These are phyloP conservation scores for Populus trichocarpa DNA, from an alignment of 441 rosid genomes.

Conservation along the genomic window DNA sequence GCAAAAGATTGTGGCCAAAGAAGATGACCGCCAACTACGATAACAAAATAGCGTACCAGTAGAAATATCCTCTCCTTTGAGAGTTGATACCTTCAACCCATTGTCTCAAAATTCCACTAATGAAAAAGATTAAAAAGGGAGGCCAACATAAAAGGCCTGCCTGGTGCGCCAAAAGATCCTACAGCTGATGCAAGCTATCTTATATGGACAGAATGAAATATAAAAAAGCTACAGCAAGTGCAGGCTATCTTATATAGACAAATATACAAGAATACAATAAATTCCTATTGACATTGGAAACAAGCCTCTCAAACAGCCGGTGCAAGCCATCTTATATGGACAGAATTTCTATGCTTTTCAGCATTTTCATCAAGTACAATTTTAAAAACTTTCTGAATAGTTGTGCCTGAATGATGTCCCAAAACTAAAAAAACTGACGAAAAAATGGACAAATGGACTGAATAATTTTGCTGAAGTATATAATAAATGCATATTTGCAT, in stretches of 20 bases:
- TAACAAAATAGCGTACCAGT: background rate
- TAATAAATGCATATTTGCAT: background rate
- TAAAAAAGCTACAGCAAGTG: background rate
- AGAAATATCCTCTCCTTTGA: background rate
- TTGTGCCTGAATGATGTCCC: background rate
- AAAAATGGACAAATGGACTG: background rate
- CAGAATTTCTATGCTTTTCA: background rate
- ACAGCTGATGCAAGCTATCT: background rate
- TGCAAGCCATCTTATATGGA: too few relatives aligned
- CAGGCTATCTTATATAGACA: background rate
- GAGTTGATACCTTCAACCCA: too few relatives aligned
- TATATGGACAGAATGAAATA: too few relatives aligned
- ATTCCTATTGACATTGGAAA: background rate
- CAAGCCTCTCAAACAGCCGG: background rate
- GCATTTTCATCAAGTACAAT: background rate
- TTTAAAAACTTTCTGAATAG: background rate
- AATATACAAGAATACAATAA: background rate
- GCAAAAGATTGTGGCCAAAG: background rate
- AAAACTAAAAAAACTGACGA: background rate
- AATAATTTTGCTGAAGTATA: background rate
- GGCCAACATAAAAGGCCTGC: background rate
- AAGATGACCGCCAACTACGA: background rate
- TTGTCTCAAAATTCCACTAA: background rate
- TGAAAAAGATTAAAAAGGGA: too few relatives aligned
- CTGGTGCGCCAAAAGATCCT: slow-evolving; percentile 4